Base-by-base conservation (phyloP, 2,329 filamentous ascomycete species). In the Rachicladosporium sp. region DNA sequence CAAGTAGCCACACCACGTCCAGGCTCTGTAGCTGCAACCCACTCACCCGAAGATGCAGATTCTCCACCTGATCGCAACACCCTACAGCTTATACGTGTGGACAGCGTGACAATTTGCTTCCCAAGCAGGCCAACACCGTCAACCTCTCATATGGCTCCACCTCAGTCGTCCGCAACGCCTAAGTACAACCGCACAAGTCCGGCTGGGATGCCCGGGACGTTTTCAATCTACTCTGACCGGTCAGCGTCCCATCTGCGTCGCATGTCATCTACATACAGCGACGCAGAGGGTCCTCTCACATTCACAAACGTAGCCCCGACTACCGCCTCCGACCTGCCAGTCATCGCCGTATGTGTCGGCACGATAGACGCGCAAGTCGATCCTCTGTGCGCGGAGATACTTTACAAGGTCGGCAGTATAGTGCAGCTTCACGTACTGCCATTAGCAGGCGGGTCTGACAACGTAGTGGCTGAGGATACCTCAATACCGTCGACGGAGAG, bases 1-100 rank as follows among this genome's bases (percentile, higher is more conserved):
- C 15, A 19, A 19, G 3, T 19, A 5, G 15, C 15, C 15, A 19
- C 15, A 19, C 15, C 15, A 19, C 15, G 15, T 19, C 15, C 15
- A 19, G 15, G 15, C 5, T 19, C 15, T 19, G 15, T 19, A 5
- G 15, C 15, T 19, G 15, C 15, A 19, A 5, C 15, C 10, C 30
- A 32, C 30, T 6, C 30, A 32, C 10, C 3, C 12, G 3, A 4
- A n/a, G 30, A 32, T 32, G 12, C 6, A n/a, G 12, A 51, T 84
- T 83, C 0, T 78, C 96, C 43, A 76, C 77, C 41, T 86, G 12
- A 19, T 19, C 15, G 15, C 15, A 19, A 5, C 10, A 41, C 34
- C 4, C 6, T 36, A 6, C 38, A 41, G 19, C 11, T 41, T 15
- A 4, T 41, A 2, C 29, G 13, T 7, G 11, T 41, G 10, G 33